Evolutionary conservation across 768 basidiomycete genomes (phyloP), one percentile per base, ranked within the genome.

Genomic region (Tremella mesenterica): DNA sequence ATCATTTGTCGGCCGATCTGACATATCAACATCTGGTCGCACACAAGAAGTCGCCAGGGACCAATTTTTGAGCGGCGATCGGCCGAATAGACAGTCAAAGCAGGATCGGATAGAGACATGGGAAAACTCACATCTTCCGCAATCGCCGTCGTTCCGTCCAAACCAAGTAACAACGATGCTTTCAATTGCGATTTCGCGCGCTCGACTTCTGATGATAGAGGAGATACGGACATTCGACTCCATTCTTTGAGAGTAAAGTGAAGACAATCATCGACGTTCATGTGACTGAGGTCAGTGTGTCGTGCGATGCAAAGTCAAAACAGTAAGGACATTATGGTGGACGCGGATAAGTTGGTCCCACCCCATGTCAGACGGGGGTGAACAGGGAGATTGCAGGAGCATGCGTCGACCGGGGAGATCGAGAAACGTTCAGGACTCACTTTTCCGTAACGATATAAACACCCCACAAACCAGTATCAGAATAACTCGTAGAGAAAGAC

Each of bases 171-270:
- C 61, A 97, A 77, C 52, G 84, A 85, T 48, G 93, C 92, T 80
- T 97, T 99, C 63, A 97, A 83, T 77, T 97, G 95, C 70, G 86
- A 90, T 81, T 99, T 99, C 48, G 93, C 91, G 44, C 95, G 83
- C 80, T 96, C 92, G 57, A 96, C 90, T 76, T 93, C 91, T 29
- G 82, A 80, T 29, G 81, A 78, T 2, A 85, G 84, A 5, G 92
- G 91, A 12, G 82, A 80, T 56, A 88, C 83, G 59, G 85, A 86
- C 89, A 97, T 91, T 58, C 93, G 81, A 16, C 88, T 84, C 92
- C 91, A 96, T 77, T 95, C 92, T 75, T 81, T 84, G n/a, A 18
- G 38, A n/a, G n/a, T n/a, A n/a, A n/a, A n/a, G n/a, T n/a, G n/a
- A n/a, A n/a, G n/a, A n/a, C n/a, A n/a, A n/a, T 97, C 93, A 66